Percentiles rank a stretch among this genome's conserved stretches.
phyloP scores from a whole-genome alignment of 352 stramenopile species.

The Phytophthora quininea region DNA sequence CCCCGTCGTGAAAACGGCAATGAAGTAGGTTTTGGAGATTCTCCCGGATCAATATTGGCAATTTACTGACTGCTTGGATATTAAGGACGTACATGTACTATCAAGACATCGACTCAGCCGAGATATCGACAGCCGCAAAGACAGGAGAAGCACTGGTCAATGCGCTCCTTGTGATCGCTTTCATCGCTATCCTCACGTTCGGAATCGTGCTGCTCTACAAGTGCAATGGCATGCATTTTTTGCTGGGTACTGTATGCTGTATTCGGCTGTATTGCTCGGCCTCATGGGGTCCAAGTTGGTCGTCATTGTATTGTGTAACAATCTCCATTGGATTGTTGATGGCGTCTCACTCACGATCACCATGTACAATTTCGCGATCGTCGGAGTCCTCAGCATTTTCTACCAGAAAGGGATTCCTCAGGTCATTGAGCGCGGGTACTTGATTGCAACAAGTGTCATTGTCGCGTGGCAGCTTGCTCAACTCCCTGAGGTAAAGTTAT shows the following conservation, averaged over 20 bases:
- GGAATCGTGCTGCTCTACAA: conserved; percentile 87
- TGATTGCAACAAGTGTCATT: conserved; percentile 94
- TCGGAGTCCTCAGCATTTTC: conserved; percentile 87
- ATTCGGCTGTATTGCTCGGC: conserved; percentile 71
- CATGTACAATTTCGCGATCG: conserved; percentile 91
- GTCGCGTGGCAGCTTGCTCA: conserved; percentile 96
- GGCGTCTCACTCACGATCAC: conserved; percentile 57
- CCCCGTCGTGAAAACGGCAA: conserved; percentile 47
- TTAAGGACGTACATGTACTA: conserved; percentile 82
- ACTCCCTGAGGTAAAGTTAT: conserved; percentile 91
- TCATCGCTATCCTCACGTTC: conserved; percentile 83
- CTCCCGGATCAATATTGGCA: neutral
- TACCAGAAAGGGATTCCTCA: conserved; percentile 85
- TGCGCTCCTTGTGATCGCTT: conserved; percentile 77
- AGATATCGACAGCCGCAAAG: conserved; percentile 46
- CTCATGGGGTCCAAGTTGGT: conserved; percentile 76
- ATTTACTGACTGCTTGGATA: neutral
- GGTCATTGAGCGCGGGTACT: conserved; percentile 89
- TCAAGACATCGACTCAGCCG: conserved; percentile 65
- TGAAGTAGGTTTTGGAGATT: conserved; percentile 49
- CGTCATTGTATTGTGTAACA: conserved; percentile 59
- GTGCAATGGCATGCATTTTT: conserved; percentile 82
- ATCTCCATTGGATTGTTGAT: conserved; percentile 63
- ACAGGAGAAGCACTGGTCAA: conserved; percentile 73
- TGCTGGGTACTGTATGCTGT: conserved; percentile 77